Base-by-base conservation (phyloP, 192 early-diverging fungal species). In the Allomyces arbusculus region DNA sequence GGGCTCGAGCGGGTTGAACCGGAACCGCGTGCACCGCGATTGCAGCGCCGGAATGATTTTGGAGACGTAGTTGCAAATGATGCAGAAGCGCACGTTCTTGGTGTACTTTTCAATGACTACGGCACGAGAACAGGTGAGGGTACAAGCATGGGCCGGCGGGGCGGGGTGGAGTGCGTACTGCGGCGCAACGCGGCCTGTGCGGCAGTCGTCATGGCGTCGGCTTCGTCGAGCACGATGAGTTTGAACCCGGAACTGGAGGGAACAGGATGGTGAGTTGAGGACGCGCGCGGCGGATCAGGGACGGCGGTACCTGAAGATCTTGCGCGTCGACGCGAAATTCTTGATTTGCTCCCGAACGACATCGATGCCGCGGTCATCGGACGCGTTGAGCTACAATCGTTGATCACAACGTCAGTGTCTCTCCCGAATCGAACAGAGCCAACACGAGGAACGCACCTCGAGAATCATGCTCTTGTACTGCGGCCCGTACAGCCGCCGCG, bases 91-190 rank as follows among this genome's bases (percentile, higher is more conserved):
- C 10, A 97, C 93, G 69, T 97, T 99, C 45, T 83, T 81, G 20
- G 96, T 97, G 76, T 99, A 99, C 73, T 95, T 91, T 79, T 99
- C 96, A 71, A 99, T 90, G 16, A 99, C 94, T 89, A 68, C 26
- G 26, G 26, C 2, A 62, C 40, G 23, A 33, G 3, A 1, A 4
- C 4, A 4, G 4, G 26, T 28, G 26, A 3, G 22, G 23, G 33
- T 12, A 14, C 20, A 24, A 40, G 23, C 33, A 63, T 61, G 20
- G 64, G 24, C 20, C 19, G 11, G 26, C 26, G 26, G 2, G 26
- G 2, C 26, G 2, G 4, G 26, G 4, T 1, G 2, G 26, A 58
- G 12, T 7, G 24, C 6, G 70, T 77, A 88, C 88, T 80, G 75
- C 95, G 78, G 66, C 96, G 84, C 67, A 99, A 73, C 10, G 96